phyloP scores from a whole-genome alignment of 106 monocot genomes.

The Allium cepa region DNA sequence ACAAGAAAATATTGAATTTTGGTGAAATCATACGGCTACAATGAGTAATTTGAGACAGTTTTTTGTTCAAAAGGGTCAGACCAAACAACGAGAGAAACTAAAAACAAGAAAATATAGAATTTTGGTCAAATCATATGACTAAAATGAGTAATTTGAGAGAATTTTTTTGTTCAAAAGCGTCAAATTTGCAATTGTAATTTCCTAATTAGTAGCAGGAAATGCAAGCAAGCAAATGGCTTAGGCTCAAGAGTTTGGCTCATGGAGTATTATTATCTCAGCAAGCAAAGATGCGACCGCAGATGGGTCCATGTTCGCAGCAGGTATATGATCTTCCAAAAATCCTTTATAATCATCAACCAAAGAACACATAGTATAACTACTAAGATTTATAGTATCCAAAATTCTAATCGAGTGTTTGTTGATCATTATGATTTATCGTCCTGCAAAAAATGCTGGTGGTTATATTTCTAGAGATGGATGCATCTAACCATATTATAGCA shows the following conservation, averaged over 20 bases:
- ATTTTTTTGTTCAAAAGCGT: background rate
- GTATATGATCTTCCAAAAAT: constrained; percentile 78
- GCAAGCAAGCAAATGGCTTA: constrained; percentile 24
- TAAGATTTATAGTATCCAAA: no score
- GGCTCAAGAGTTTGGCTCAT: constrained; percentile 53
- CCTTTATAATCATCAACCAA: constrained; percentile 18
- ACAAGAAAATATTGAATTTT: background rate
- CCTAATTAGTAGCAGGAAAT: constrained; percentile 20
- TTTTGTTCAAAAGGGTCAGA: constrained; percentile 15
- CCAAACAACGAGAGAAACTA: no score
- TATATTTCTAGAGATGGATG: no score
- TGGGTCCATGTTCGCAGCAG: constrained; percentile 93
- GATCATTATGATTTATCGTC: no score
- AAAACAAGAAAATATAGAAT: background rate
- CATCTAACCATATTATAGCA: no score
- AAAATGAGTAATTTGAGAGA: background rate
- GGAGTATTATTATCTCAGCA: constrained; percentile 68
- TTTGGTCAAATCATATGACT: background rate
- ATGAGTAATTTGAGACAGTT: background rate
- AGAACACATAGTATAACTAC: background rate
- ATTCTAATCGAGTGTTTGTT: no score
- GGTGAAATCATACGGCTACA: background rate
- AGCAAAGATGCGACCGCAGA: constrained; percentile 67
- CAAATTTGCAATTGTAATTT: constrained; percentile 62
- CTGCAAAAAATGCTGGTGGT: no score